These are phyloP conservation scores for Pezicula neosporulosa DNA, from an alignment of 2,329 filamentous ascomycete genomes.

Conservation along the genomic window DNA sequence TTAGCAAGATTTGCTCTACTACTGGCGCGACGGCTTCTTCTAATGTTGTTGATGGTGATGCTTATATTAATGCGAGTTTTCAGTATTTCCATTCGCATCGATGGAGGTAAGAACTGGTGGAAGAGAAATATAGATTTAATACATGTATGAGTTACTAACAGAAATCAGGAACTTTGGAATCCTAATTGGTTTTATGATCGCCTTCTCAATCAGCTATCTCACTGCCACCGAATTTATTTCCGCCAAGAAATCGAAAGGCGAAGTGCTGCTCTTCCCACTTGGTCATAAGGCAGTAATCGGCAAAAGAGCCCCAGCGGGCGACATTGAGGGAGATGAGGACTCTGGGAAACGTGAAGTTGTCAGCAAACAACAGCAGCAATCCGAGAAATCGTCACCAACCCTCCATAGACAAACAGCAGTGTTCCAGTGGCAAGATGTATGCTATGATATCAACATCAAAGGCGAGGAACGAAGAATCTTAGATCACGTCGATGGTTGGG, in stretches of 20 bases:
- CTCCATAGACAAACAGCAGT: conserved; percentile 20
- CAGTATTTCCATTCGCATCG: conserved; percentile 54
- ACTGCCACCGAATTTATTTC: conserved; percentile 55
- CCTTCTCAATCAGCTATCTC: conserved; percentile 60
- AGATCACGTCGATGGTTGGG: conserved; percentile 65
- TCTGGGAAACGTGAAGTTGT: neutral
- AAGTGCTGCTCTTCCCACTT: conserved; percentile 69
- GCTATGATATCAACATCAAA: conserved; percentile 72
- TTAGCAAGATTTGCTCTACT: conserved; percentile 45
- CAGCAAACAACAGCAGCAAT: conserved; percentile 40
- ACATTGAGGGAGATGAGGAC: neutral
- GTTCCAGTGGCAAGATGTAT: conserved; percentile 37
- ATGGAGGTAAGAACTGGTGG: conserved; percentile 50
- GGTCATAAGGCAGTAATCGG: conserved; percentile 37
- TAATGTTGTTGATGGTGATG: conserved; percentile 49
- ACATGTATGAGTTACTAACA: too few species aligned
- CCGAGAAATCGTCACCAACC: neutral
- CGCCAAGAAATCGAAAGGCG: conserved; percentile 70
- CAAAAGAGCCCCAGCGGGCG: neutral
- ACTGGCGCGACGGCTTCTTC: conserved; percentile 53
- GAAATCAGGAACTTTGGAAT: conserved; percentile 58
- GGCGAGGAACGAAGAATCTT: conserved; percentile 55
- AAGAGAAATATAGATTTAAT: too few species aligned
- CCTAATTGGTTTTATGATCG: conserved; percentile 58
- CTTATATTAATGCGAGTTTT: conserved; percentile 53